phyloP scores from a whole-genome alignment of 768 basidiomycete genomes.

The Trametes villosa region DNA sequence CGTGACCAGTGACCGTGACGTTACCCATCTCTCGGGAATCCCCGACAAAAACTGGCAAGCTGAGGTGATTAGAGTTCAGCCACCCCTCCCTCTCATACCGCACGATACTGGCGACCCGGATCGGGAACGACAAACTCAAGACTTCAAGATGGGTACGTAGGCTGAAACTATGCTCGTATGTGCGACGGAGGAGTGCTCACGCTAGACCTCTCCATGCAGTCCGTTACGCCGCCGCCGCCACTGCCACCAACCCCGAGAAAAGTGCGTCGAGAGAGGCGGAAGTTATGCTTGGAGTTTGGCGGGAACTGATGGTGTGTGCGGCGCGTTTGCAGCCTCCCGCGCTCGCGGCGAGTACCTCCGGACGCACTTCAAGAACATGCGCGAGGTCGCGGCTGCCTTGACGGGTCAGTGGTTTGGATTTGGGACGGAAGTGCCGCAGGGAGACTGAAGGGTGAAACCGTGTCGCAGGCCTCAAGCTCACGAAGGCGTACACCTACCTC shows the following conservation, averaged over 20 bases:
- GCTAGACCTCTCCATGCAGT: slow-evolving; percentile 49
- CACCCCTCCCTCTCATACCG: slow-evolving; percentile 26
- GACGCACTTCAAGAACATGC: slow-evolving; percentile 99
- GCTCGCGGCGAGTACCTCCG: slow-evolving; percentile 97
- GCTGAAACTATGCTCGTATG: slow-evolving; percentile 22
- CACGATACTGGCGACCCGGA: slow-evolving; percentile 22
- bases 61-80: slow-evolving; percentile 34
- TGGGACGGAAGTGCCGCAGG: background rate
- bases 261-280: slow-evolving; percentile 51
- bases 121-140: slow-evolving; percentile 38
- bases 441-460: slow-evolving; percentile 16
- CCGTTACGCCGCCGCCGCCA: slow-evolving; percentile 90
- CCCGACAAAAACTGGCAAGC: slow-evolving; percentile 31
- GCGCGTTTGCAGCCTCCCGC: slow-evolving; percentile 67
- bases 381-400: slow-evolving; percentile 95
- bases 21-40: slow-evolving; percentile 6
- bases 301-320: slow-evolving; percentile 12
- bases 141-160: slow-evolving; percentile 45
- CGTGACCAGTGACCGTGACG: background rate
- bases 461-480: slow-evolving; percentile 79
- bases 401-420: slow-evolving; percentile 58
- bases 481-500: slow-evolving; percentile 95
- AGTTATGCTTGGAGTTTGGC: background rate
- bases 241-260: slow-evolving; percentile 94
- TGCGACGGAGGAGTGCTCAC: slow-evolving; percentile 21